Evolutionary conservation across 140 eudicot genomes (phyloP).

Genomic region (Eryngium alpinum): DNA sequence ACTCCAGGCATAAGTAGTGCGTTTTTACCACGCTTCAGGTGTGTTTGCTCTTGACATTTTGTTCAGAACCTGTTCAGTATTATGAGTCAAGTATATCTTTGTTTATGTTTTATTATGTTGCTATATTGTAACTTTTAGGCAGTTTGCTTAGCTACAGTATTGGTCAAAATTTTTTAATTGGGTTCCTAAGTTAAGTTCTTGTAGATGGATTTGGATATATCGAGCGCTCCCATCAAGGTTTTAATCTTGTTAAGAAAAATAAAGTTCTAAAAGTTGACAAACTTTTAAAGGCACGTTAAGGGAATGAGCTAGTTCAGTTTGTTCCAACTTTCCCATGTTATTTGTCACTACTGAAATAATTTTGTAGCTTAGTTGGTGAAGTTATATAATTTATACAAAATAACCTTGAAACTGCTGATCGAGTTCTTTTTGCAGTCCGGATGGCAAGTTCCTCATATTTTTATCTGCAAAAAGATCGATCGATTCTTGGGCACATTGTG

Average conservation of each 20-base stretch:
- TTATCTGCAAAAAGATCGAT: slow-evolving; percentile 75
- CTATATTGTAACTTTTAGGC: not conserved
- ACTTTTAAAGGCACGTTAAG: not conserved
- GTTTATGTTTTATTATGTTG: not conserved
- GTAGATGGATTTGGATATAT: not conserved
- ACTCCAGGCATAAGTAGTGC: slow-evolving; percentile 72
- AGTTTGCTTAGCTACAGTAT: not conserved
- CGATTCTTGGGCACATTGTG: slow-evolving; percentile 84
- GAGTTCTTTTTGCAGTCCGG: slow-evolving; percentile 53
- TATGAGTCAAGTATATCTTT: no score
- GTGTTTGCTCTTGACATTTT: slow-evolving; percentile 7
- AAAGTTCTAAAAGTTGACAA: not conserved
- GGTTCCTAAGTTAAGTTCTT: not conserved
- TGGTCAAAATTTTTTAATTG: not conserved
- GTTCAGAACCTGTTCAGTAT: not conserved
- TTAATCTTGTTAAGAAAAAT: not conserved
- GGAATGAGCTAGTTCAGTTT: not conserved
- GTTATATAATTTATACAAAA: not conserved
- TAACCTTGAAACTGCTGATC: not conserved
- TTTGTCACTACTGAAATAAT: not conserved
- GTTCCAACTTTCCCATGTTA: not conserved
- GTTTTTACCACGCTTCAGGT: slow-evolving; percentile 83
- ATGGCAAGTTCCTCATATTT: slow-evolving; percentile 77
- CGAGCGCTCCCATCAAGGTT: not conserved
- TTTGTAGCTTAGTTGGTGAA: not conserved